These are phyloP conservation scores for Adenanthera pavonina DNA, from an alignment of 306 rosid species.

Conservation along the genomic window DNA sequence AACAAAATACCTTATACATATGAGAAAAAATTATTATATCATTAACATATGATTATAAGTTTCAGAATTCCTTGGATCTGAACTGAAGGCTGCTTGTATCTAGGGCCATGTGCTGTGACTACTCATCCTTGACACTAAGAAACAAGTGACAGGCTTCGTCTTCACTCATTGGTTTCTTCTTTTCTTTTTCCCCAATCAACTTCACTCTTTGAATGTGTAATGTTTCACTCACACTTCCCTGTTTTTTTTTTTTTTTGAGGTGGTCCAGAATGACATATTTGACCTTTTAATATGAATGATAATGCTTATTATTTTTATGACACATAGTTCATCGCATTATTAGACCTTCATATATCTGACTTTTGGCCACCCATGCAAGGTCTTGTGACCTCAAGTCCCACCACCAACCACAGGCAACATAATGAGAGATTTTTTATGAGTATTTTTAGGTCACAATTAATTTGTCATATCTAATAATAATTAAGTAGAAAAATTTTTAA, in stretches of 20 bases:
- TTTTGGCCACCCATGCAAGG: background rate
- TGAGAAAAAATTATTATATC: too few relatives aligned
- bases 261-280: background rate
- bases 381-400: background rate
- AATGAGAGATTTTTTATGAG: background rate
- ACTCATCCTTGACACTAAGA: background rate
- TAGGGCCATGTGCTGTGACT: background rate
- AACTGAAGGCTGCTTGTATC: background rate
- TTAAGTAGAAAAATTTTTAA: too few relatives aligned
- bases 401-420: constrained; percentile 5
- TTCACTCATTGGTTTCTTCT: background rate
- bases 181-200: background rate
- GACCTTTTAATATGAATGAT: background rate
- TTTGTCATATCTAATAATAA: too few relatives aligned
- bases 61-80: background rate
- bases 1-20: too few relatives aligned
- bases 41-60: too few relatives aligned
- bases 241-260: background rate
- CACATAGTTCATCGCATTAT: background rate
- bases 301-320: background rate
- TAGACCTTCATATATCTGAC: background rate
- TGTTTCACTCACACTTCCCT: background rate
- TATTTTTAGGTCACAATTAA: too few relatives aligned
- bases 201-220: background rate
- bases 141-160: background rate